Base-by-base conservation (phyloP, 2,329 filamentous ascomycete species). In the Fusarium scirpi region DNA sequence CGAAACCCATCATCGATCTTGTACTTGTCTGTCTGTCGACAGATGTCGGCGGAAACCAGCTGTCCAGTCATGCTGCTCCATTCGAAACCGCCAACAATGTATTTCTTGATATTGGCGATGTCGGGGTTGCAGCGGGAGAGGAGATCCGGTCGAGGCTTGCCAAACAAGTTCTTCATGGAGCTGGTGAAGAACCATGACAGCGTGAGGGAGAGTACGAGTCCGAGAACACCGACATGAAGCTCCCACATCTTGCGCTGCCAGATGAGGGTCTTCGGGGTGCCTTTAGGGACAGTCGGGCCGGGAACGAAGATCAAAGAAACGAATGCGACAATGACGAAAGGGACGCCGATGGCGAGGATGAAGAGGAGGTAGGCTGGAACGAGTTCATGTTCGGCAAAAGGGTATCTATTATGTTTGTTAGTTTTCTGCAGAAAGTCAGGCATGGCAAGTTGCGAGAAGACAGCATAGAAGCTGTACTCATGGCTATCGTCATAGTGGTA, bases 231-330 rank as follows among this genome's bases (percentile, higher is more conserved):
- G 4, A 89, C 90, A 77, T 98, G 94, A 78, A 93, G 90, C 79
- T 98, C 94, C 94, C 95, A 98, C 2, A 97, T 79, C 81, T 96
- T 97, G 70, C 93, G 87, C 77, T 88, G 89, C 90, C 93, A 94
- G 46, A 94, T 84, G 57, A 93, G 81, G 6, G 85, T 80, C 69
- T 85, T 86, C 3, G 92, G 89, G 0, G 91, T 90, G 22, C 86
- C 85, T 44, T 84, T 84, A 18, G 88, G 86, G 1, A 91, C 89
- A 2, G 90, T 90, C 8, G 88, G 86, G 6, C 92, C 93, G 2
- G 94, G 94, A 1, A 96, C 89, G 71, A 95, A 84, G 65, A 89
- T 69, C 32, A 97, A 80, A 43, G 89, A 88, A 61, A 95, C 86
- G 55, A 94, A 40, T 54, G 91, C 79, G 73, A 97, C 90, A 69